Percentiles rank a stretch among this genome's conserved stretches.
These are phyloP conservation scores for Hymenoscyphus fructigenus DNA, from an alignment of 2,329 filamentous ascomycete species.

Conservation along the genomic window DNA sequence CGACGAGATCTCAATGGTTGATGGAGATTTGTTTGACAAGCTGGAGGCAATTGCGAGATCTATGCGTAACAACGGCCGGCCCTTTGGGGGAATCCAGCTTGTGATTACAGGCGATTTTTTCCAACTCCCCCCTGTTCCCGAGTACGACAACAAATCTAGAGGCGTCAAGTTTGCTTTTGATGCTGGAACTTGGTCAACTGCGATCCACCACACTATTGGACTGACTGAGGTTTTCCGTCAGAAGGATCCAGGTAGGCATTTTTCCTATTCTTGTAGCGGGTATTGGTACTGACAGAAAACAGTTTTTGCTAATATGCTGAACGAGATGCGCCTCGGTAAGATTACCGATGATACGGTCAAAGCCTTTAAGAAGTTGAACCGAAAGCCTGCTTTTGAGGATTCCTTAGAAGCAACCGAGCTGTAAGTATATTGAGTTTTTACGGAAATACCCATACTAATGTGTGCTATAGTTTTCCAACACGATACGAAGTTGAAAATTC, in stretches of 20 bases:
- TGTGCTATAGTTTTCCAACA: conserved; percentile 69
- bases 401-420: conserved; percentile 82
- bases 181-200: conserved; percentile 85
- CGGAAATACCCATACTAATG: conserved; percentile 18
- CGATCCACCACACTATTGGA: conserved; percentile 93
- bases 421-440: conserved; percentile 41
- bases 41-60: conserved; percentile 81
- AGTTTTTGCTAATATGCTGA: conserved; percentile 92
- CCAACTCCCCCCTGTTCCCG: conserved; percentile 90
- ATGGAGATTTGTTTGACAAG: conserved; percentile 96
- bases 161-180: conserved; percentile 90
- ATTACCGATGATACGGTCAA: conserved; percentile 74
- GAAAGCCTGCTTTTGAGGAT: conserved; percentile 72
- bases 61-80: conserved; percentile 84
- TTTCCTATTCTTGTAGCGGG: not conserved
- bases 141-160: conserved; percentile 54
- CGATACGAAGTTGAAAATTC: conserved; percentile 85
- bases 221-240: conserved; percentile 96
- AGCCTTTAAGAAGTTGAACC: conserved; percentile 70
- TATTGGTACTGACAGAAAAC: conserved; percentile 31
- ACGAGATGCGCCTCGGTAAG: conserved; percentile 91
- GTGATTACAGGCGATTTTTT: conserved; percentile 98
- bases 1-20: conserved; percentile 98
- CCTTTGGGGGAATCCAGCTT: conserved; percentile 94
- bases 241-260: conserved; percentile 64